Evolutionary conservation across 129 eudicot genomes (phyloP), one percentile per base, ranked within the genome.

Genomic region (Mikania micrantha): DNA sequence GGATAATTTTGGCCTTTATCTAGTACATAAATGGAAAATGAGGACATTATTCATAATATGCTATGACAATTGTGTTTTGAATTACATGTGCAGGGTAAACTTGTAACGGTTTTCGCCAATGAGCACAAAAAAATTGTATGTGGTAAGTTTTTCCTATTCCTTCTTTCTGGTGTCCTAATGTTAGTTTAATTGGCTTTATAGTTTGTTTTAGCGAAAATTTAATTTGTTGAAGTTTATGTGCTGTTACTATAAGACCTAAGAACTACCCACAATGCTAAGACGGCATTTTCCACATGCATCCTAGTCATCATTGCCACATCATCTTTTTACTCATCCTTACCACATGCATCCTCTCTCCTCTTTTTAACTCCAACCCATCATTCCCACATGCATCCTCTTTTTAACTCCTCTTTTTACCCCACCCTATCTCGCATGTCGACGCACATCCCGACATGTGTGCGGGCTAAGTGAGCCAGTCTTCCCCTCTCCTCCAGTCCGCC

Each of bases 41-140:
- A 65, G 57, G 24, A 45, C 25, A 27, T 25, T 25, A 20, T 27
- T 13, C 28, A 66, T 22, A 54, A 19, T 36, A 3, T 13, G 35
- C 16, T 11, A 34, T 39, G 20, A 64, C 45, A 40, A 54, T 20
- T n/a, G 20, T 54, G 21, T 77, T 72, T 58, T 32, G 16, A 20
- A 64, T 80, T 70, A 42, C 41, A 39, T 67, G 60, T 78, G 16
- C 87, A 92, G 98, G 98, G 98, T 64, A 85, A 88, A 64, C 96
- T 88, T 66, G 96, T 86, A 44, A 86, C 41, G 79, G 96, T 92
- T 78, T 92, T 88, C 27, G 96, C 96, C 53, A 88, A 92, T 58
- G 98, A 88, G 78, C 80, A 88, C 64, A 86, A 79, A 50, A 92
- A 88, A 82, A 92, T 92, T 50, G 81, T 75, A 22, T 85, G 96